Percentiles rank a stretch among this genome's conserved stretches.
Evolutionary conservation across 1,139 yeast species (phyloP).

Genomic region (Zygosaccharomyces sapae): DNA sequence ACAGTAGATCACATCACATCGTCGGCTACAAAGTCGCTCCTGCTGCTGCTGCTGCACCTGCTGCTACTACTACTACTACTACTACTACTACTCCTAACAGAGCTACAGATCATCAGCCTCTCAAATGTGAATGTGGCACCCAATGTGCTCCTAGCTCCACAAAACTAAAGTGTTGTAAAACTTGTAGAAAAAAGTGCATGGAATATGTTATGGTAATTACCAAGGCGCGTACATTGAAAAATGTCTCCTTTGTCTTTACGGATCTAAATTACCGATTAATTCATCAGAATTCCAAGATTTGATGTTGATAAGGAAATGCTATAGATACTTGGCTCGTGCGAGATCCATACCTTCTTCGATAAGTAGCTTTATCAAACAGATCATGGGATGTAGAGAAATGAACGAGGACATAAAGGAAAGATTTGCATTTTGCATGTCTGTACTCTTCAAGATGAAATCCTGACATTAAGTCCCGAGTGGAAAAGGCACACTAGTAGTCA

Average conservation of each 20-base stretch:
- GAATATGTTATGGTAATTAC: slow-evolving; percentile 34
- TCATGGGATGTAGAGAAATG: slow-evolving; percentile 18
- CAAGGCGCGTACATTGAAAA: slow-evolving; percentile 11
- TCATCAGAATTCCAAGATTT: slow-evolving; percentile 25
- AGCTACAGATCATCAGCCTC: background rate
- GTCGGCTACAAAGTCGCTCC: background rate
- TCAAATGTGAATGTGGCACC: slow-evolving; percentile 36
- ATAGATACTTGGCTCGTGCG: slow-evolving; percentile 22
- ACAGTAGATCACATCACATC: slow-evolving; percentile 7
- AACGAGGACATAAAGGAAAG: slow-evolving; percentile 15
- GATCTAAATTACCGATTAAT: slow-evolving; percentile 20
- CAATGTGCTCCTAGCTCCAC: slow-evolving; percentile 18
- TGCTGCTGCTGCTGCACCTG: background rate
- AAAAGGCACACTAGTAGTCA: slow-evolving; percentile 13
- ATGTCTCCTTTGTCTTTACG: slow-evolving; percentile 34
- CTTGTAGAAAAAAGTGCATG: slow-evolving; percentile 33
- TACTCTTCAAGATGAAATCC: slow-evolving; percentile 24
- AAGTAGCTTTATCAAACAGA: slow-evolving; percentile 11
- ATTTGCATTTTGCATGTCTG: slow-evolving; percentile 25
- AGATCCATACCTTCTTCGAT: slow-evolving; percentile 25
- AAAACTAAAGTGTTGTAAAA: slow-evolving; percentile 23
- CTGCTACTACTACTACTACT: too few species aligned
- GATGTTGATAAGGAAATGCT: slow-evolving; percentile 34
- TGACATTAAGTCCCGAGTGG: slow-evolving; percentile 19
- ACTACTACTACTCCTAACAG: background rate